Percentiles rank a stretch among this genome's conserved stretches.
These are phyloP conservation scores for Nemania abortiva DNA, from an alignment of 2,329 filamentous ascomycete species.

Conservation along the genomic window DNA sequence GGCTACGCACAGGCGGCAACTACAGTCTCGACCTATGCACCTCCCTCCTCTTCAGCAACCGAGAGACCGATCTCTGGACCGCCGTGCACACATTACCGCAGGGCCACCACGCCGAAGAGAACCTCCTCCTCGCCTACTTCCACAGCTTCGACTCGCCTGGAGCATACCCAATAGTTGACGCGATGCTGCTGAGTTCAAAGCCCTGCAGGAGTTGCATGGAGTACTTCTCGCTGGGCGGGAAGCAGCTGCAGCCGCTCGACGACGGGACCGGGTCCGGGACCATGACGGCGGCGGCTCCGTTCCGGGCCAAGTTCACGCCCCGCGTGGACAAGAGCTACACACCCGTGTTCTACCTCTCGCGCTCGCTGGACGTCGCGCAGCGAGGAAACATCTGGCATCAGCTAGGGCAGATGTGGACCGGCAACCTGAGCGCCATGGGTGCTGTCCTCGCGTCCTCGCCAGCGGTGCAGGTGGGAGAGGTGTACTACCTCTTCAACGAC, in stretches of 20 bases:
- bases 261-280: conserved; percentile 31
- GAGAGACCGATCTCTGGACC: conserved; percentile 49
- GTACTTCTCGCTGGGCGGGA: conserved; percentile 48
- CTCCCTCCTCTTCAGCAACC: conserved; percentile 49
- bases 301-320: conserved; percentile 51
- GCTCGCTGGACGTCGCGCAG: conserved; percentile 41
- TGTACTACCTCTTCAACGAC: conserved; percentile 48
- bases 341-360: conserved; percentile 49
- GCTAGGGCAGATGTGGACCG: conserved; percentile 47
- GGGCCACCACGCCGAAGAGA: conserved; percentile 48
- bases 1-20: conserved; percentile 42
- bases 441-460: conserved; percentile 37
- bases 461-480: conserved; percentile 43
- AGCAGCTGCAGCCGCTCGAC: conserved; percentile 43
- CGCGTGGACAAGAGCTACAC: conserved; percentile 49
- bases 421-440: conserved; percentile 36
- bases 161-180: conserved; percentile 50
- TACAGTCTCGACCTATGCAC: conserved; percentile 45
- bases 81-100: conserved; percentile 31
- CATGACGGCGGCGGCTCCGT: conserved; percentile 33
- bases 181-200: conserved; percentile 47
- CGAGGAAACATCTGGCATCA: conserved; percentile 45
- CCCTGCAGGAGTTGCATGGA: conserved; percentile 48
- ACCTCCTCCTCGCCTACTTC: conserved; percentile 49
- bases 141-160: conserved; percentile 50